These are phyloP conservation scores for Laguncularia racemosa DNA, from an alignment of 345 rosid genomes.

Conservation along the genomic window DNA sequence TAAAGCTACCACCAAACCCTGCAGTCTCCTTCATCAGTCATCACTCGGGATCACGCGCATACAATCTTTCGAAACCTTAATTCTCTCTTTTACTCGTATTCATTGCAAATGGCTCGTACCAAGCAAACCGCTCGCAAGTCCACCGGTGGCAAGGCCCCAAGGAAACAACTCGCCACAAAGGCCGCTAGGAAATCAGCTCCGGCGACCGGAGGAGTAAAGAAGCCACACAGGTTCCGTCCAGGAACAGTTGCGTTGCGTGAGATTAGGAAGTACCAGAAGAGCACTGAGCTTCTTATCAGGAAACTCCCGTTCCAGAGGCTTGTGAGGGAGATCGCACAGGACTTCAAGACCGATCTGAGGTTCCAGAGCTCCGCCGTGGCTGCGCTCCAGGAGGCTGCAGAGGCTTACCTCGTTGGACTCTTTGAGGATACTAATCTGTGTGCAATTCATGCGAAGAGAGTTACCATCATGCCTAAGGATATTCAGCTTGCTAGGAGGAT, in stretches of 20 bases:
- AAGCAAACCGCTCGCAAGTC: conserved; percentile 6
- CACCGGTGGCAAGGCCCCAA: conserved; percentile 4
- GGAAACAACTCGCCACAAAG: conserved; percentile 4
- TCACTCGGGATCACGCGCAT: no score
- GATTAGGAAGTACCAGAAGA: conserved; percentile 3
- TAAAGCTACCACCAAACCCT: not conserved
- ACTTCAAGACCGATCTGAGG: conserved; percentile 4
- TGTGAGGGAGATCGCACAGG: conserved; percentile 3
- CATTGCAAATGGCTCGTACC: conserved; percentile 1
- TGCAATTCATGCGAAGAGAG: no score
- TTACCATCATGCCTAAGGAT: no score
- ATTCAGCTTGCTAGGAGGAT: no score
- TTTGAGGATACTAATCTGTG: conserved; percentile 3
- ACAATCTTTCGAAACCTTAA: not conserved
- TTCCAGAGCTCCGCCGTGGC: conserved; percentile 3
- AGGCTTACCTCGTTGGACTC: conserved; percentile 2
- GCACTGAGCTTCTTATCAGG: conserved; percentile 1
- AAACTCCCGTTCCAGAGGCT: conserved; percentile 3
- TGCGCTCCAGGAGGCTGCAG: conserved; percentile 3
- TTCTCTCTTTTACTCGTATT: not conserved
- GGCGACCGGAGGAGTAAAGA: conserved; percentile 4
- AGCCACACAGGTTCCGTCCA: conserved; percentile 2
- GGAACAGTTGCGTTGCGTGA: conserved; percentile 5
- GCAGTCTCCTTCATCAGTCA: no score
- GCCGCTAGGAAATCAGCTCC: conserved; percentile 2